These are phyloP conservation scores for Boletus sp. DNA, from an alignment of 768 basidiomycete species.

Conservation along the genomic window DNA sequence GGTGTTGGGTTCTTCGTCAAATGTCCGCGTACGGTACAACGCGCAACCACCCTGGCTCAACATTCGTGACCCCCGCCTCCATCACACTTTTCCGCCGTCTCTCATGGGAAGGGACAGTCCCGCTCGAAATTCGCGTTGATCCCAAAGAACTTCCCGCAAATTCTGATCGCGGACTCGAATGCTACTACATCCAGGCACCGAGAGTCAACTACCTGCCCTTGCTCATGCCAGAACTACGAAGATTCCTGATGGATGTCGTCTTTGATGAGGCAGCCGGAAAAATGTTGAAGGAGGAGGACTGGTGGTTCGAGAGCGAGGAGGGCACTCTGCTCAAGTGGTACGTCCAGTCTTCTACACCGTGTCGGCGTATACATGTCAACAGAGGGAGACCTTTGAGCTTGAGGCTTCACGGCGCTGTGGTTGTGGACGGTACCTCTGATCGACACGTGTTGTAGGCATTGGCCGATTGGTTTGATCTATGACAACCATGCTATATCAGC, in stretches of 20 bases:
- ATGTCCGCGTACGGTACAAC: constrained; percentile 56
- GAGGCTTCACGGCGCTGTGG: background rate
- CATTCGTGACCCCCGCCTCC: constrained; percentile 51
- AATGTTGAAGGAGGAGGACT: constrained; percentile 78
- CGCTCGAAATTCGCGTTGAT: constrained; percentile 85
- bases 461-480: constrained; percentile 94
- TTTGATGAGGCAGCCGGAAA: constrained; percentile 83
- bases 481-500: constrained; percentile 73
- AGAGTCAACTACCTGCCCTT: constrained; percentile 92
- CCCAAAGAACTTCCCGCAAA: constrained; percentile 87
- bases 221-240: constrained; percentile 81
- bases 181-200: constrained; percentile 87
- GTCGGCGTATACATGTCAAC: background rate
- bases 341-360: constrained; percentile 24
- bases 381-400: background rate
- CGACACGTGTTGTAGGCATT: constrained; percentile 68
- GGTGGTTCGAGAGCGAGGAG: constrained; percentile 96
- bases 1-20: constrained; percentile 2
- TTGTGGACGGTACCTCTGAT: constrained; percentile 8
- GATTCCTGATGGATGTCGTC: constrained; percentile 87
- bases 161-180: constrained; percentile 84
- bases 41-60: constrained; percentile 45
- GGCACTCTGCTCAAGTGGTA: constrained; percentile 86
- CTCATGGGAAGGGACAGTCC: constrained; percentile 88
- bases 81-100: constrained; percentile 84